phyloP scores from a whole-genome alignment of 352 stramenopile genomes.

The Globisporangium rhizosaccharum region DNA sequence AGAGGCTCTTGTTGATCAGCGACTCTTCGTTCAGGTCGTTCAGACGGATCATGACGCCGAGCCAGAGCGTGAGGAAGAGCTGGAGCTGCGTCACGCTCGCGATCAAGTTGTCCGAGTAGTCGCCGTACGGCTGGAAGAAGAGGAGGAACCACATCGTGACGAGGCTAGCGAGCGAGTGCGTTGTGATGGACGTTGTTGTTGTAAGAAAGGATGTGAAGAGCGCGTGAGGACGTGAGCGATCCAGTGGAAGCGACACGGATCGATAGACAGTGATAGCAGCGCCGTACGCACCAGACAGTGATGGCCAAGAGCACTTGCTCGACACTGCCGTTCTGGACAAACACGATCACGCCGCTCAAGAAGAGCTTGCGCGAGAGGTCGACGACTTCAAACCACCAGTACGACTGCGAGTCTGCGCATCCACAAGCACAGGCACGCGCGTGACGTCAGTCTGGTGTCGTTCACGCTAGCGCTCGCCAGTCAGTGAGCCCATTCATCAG shows the following conservation, averaged over 20 bases:
- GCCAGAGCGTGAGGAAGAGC: conserved; percentile 78
- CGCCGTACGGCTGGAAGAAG: conserved; percentile 71
- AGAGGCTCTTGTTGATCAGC: conserved; percentile 53
- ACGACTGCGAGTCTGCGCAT: conserved; percentile 44
- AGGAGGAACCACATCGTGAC: conserved; percentile 75
- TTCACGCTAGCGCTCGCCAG: background rate
- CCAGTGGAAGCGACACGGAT: too few species aligned
- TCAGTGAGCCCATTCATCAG: background rate
- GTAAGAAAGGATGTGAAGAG: background rate
- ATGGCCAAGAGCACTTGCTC: conserved; percentile 64
- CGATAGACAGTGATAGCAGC: background rate
- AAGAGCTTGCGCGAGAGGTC: conserved; percentile 77
- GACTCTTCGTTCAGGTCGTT: conserved; percentile 57
- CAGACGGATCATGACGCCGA: conserved; percentile 69
- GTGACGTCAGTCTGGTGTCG: background rate
- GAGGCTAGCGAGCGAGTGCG: conserved; percentile 17
- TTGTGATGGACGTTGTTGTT: too few species aligned
- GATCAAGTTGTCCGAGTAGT: conserved; percentile 67
- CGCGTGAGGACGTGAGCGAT: background rate
- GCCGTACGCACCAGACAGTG: conserved; percentile 39
- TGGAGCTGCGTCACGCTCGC: conserved; percentile 71
- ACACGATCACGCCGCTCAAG: conserved; percentile 65
- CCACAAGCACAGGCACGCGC: background rate
- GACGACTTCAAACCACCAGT: conserved; percentile 82
- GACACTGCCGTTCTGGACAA: conserved; percentile 64